A percentile compares a stretch with the other conserved stretches of the same genome.
phyloP scores from a whole-genome alignment of 2,329 filamentous ascomycete genomes.

The Chrysoporthe puriensis region DNA sequence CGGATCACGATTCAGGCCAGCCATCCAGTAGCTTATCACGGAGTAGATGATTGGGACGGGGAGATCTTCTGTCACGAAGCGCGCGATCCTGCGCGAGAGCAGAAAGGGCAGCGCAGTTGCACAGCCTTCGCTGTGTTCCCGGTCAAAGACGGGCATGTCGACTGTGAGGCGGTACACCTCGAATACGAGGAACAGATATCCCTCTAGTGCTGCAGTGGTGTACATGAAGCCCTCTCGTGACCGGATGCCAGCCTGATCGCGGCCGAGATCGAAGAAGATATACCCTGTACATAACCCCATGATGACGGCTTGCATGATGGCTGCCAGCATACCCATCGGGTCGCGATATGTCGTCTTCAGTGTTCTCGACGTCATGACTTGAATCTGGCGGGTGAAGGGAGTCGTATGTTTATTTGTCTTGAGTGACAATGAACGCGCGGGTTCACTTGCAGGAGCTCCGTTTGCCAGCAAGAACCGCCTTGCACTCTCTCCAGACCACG shows the following conservation, averaged over 20 bases:
- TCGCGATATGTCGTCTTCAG: constrained; percentile 76
- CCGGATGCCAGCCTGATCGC: constrained; percentile 71
- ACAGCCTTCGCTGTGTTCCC: constrained; percentile 74
- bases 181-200: constrained; percentile 76
- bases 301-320: constrained; percentile 68
- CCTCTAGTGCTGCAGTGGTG: constrained; percentile 71
- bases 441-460: constrained; percentile 17
- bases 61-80: constrained; percentile 71
- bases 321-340: constrained; percentile 73
- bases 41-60: constrained; percentile 74
- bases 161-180: constrained; percentile 76
- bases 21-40: constrained; percentile 78
- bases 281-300: constrained; percentile 76
- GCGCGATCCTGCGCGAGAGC: constrained; percentile 69
- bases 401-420: constrained; percentile 47
- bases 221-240: constrained; percentile 76
- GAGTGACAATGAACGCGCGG: constrained; percentile 2
- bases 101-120: constrained; percentile 72
- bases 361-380: constrained; percentile 69
- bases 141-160: constrained; percentile 76
- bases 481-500: constrained; percentile 56
- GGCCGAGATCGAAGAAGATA: constrained; percentile 69
- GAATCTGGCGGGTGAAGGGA: constrained; percentile 63
- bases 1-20: constrained; percentile 67
- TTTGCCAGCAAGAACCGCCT: constrained; percentile 34